Evolutionary conservation across 2,329 filamentous ascomycete genomes (phyloP).

Genomic region (Orbilia oligospora): DNA sequence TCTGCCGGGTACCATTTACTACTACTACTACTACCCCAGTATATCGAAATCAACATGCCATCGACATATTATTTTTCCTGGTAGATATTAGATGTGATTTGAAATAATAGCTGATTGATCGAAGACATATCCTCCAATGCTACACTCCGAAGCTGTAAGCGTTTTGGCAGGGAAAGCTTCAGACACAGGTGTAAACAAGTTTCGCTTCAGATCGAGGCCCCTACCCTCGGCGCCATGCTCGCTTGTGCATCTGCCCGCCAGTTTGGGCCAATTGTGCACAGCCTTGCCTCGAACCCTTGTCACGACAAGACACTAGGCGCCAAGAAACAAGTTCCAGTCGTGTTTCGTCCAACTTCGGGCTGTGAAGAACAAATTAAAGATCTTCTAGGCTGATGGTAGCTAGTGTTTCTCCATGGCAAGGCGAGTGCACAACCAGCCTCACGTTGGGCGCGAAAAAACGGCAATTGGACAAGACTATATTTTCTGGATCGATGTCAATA

Average conservation of each 20-base stretch:
- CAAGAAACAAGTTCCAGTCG: constrained; percentile 53
- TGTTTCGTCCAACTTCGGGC: constrained; percentile 41
- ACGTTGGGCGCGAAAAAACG: constrained; percentile 28
- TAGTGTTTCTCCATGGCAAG: constrained; percentile 17
- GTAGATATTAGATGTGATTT: not conserved
- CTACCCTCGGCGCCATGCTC: constrained; percentile 53
- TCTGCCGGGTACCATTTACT: constrained; percentile 14
- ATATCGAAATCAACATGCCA: not conserved
- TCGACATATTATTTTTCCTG: constrained; percentile 6
- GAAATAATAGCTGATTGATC: constrained; percentile 27
- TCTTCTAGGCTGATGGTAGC: constrained; percentile 5
- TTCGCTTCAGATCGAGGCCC: constrained; percentile 58
- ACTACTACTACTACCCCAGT: not conserved
- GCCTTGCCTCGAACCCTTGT: constrained; percentile 29
- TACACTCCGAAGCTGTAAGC: constrained; percentile 48
- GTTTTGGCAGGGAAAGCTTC: constrained; percentile 49
- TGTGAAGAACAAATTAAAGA: constrained; percentile 49
- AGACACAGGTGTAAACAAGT: constrained; percentile 58
- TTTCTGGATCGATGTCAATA: constrained; percentile 17
- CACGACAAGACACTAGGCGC: constrained; percentile 44
- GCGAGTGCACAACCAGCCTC: constrained; percentile 5
- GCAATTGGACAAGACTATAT: constrained; percentile 29
- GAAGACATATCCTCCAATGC: constrained; percentile 21
- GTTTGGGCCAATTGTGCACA: constrained; percentile 32
- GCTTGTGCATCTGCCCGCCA: constrained; percentile 46